A percentile compares a stretch with the other conserved stretches of the same genome.
Conservation (phyloP, 305 asterid genomes). For the Fraxinus angustifolia region DNA sequence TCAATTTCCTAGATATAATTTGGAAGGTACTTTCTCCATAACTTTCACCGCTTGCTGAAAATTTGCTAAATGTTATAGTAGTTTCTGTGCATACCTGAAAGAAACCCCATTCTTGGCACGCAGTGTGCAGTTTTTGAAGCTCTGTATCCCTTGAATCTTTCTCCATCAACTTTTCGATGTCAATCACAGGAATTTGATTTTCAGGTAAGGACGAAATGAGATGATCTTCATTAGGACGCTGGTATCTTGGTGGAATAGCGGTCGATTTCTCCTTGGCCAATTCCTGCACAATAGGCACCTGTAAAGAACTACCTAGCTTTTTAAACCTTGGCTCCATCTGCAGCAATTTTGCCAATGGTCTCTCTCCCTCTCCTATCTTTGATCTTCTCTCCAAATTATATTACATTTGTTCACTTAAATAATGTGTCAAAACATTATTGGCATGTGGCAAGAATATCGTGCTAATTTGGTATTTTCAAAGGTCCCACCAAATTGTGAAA, state of each 20-base stretch:
- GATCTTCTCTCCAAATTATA: background rate
- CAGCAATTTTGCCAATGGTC: background rate
- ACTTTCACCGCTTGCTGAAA: too few species aligned
- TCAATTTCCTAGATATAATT: too few species aligned
- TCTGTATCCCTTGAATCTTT: background rate
- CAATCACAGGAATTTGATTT: slow-evolving; percentile 27
- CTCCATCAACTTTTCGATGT: slow-evolving; percentile 22
- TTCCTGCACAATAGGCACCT: slow-evolving; percentile 48
- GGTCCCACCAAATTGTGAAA: background rate
- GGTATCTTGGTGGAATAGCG: slow-evolving; percentile 37
- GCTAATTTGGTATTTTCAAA: background rate
- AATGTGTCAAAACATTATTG: background rate
- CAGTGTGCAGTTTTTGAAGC: slow-evolving; percentile 4
- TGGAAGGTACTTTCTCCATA: too few species aligned
- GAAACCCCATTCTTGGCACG: slow-evolving; percentile 37
- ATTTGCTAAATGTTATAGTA: background rate
- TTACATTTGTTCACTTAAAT: background rate
- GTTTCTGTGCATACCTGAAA: slow-evolving; percentile 25
- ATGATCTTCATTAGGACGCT: slow-evolving; percentile 28
- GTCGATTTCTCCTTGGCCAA: slow-evolving; percentile 29
- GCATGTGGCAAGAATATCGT: background rate
- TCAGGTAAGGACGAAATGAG: slow-evolving; percentile 24
- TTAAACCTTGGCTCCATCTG: slow-evolving; percentile 16
- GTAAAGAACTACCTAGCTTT: slow-evolving; percentile 35
- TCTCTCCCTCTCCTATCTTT: background rate